Evolutionary conservation across 1,284 basidiomycete species (phyloP).

Genomic region (Leccinum subfulvum): DNA sequence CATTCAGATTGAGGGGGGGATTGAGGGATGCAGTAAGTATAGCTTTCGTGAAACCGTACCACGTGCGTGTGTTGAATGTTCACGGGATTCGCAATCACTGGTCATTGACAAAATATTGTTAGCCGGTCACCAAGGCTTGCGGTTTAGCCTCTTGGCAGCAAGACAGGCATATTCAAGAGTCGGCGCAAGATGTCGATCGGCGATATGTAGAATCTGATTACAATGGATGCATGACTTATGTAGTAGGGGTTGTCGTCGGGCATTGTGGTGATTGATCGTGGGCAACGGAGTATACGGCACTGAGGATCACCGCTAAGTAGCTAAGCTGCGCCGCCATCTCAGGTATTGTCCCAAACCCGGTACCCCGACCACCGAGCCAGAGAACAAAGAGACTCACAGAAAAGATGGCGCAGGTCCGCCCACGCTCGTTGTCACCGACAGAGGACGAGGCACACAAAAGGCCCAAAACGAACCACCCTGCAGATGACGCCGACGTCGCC

Average conservation of each 20-base stretch:
- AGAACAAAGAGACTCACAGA: neutral
- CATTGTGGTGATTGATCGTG: neutral
- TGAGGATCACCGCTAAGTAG: neutral
- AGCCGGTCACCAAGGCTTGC: no score
- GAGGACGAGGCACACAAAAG: slow-evolving; percentile 22
- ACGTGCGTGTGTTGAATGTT: neutral
- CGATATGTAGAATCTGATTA: neutral
- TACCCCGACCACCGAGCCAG: neutral
- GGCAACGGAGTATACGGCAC: neutral
- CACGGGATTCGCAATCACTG: neutral
- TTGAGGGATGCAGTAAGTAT: no score
- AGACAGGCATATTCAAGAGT: neutral
- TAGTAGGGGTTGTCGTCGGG: no score
- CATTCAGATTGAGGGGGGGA: no score
- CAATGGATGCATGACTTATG: neutral
- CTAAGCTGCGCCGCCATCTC: neutral
- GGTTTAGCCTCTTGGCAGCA: neutral
- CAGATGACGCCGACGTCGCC: slow-evolving; percentile 1
- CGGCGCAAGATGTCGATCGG: neutral
- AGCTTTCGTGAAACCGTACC: neutral
- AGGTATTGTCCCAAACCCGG: neutral
- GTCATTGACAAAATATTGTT: no score
- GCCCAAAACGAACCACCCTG: slow-evolving; percentile 24
- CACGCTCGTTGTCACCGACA: slow-evolving; percentile 28
- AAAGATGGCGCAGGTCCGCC: slow-evolving; percentile 30